phyloP scores from a whole-genome alignment of 1,284 basidiomycete genomes.

The Puccinia polysora region DNA sequence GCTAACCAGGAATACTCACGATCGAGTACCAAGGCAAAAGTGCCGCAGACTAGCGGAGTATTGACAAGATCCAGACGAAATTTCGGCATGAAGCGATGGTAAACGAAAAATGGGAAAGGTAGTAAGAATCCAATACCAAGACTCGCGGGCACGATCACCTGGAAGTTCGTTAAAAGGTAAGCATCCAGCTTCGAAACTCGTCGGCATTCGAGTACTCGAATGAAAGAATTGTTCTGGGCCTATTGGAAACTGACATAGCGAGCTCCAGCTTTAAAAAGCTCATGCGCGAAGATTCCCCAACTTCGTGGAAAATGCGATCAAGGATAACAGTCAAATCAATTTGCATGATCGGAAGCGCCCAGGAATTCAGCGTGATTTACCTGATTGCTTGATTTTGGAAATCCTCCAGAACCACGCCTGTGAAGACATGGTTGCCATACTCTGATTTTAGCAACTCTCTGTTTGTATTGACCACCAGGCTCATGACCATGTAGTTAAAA shows the following conservation, averaged over 20 bases:
- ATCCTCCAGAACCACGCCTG: conserved; percentile 35
- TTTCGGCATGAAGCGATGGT: conserved; percentile 14
- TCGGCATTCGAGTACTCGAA: too few relatives aligned
- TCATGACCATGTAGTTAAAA: conserved; percentile 43
- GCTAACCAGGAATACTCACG: conserved; percentile 1
- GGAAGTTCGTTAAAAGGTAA: background rate
- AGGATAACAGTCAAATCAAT: background rate
- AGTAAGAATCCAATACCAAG: conserved; percentile 20
- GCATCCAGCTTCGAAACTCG: background rate
- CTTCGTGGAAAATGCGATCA: too few relatives aligned
- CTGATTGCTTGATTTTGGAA: conserved; percentile 39
- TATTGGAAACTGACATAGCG: conserved; percentile 31
- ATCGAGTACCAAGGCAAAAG: conserved; percentile 29
- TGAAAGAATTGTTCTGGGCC: background rate
- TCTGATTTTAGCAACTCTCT: conserved; percentile 25
- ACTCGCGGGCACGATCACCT: conserved; percentile 36
- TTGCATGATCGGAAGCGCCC: background rate
- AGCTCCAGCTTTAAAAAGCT: conserved; percentile 31
- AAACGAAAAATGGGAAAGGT: conserved; percentile 28
- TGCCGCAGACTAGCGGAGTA: conserved; percentile 33
- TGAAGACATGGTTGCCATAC: conserved; percentile 39
- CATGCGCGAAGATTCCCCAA: conserved; percentile 40
- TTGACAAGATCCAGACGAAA: conserved; percentile 26
- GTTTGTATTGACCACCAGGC: conserved; percentile 37
- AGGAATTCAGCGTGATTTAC: background rate